Base-by-base conservation (phyloP, 805 yeast species). In the Wickerhamomyces chaumierensis region DNA sequence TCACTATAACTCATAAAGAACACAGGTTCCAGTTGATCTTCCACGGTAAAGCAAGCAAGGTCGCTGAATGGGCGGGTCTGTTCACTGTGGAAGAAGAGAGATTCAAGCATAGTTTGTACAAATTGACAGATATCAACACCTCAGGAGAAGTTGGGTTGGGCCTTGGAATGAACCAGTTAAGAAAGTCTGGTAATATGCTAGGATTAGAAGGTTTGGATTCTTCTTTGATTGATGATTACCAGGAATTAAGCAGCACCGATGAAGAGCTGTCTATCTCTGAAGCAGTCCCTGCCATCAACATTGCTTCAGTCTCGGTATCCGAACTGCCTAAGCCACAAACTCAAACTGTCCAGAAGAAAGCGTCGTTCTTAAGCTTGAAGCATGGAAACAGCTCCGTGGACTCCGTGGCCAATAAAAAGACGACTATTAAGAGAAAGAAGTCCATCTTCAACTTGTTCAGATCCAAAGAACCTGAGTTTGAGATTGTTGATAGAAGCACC, bases 361-460 rank as follows among this genome's bases (percentile, higher is more conserved):
- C n/a, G 42, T 40, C 31, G 29, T 45, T 33, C 31, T 42, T 14
- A 37, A 27, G 29, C 33, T 43, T 18, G 45, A 41, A 18, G 36
- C 34, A 20, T 32, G 37, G 18, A 36, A 41, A 31, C 36, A 38
- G n/a, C 41, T 41, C 23, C 23, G 9, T 9, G 9, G 23, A 21
- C 23, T 18, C 17, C 33, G 4, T 25, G 29, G n/a, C 29, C 31
- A 33, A 21, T 23, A 39, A 23, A 23, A 38, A 41, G 36, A 41
- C 41, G 31, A 45, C 44, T 15, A 19, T 32, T 5, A 48, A 43
- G 34, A 47, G 41, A 35, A 45, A 54, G 36, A 52, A 42, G 37
- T 53, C 57, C 1, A 38, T 53, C 28, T 53, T 53, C 28, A 43
- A 42, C 15, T 13, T 53, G 3, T 53, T 53, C 34, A 20, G 35